Base-by-base conservation (phyloP, 176 grass and related monocot genomes). In the Guadua angustifolia region DNA sequence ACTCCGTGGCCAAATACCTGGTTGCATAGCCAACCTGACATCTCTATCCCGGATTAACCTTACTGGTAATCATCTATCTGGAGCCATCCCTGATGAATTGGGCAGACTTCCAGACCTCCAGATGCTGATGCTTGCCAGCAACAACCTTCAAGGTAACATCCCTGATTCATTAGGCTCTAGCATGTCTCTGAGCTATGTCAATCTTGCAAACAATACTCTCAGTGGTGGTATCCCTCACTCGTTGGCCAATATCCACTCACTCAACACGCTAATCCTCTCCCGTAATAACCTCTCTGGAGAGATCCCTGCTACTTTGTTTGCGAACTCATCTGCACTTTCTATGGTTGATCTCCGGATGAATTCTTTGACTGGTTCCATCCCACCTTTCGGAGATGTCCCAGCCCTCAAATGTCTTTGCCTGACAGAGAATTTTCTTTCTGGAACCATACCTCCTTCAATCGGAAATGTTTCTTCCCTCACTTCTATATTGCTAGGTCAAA, bases 11-110 rank as follows among this genome's bases (percentile, higher is more conserved):
- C 1, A 33, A 39, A 53, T 92, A 49, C 84, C 71, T 39, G n/a
- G 79, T 4, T 84, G 75, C 14, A 4, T 87, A 21, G 80, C 40
- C 44, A 84, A 92, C 18, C 22, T 89, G 25, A 73, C 74, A 9
- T 92, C 78, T 82, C 55, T 92, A 6, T 22, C 33, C 1, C n/a
- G 2, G 53, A 60, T 92, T 15, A 5, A 87, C 26, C 76, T 92
- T 44, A 6, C 63, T 0, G 7, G n/a, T 1, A 92, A 89, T 45
- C 0, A 22, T 40, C 6, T 92, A 0, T 71, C 66, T 0, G 88
- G 88, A 75, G 14, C 18, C 1, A 88, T 82, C 5, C 79, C 63
- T 15, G 53, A 51, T 6, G 79, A 81, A 2, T 12, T 75, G 40
- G 76, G 60, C 0, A 80, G 0, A 22, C 85, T 81, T 9, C 12